Evolutionary conservation across 139 green algal species (phyloP).

Genomic region (Auxenochlorella pyrenoidosa): DNA sequence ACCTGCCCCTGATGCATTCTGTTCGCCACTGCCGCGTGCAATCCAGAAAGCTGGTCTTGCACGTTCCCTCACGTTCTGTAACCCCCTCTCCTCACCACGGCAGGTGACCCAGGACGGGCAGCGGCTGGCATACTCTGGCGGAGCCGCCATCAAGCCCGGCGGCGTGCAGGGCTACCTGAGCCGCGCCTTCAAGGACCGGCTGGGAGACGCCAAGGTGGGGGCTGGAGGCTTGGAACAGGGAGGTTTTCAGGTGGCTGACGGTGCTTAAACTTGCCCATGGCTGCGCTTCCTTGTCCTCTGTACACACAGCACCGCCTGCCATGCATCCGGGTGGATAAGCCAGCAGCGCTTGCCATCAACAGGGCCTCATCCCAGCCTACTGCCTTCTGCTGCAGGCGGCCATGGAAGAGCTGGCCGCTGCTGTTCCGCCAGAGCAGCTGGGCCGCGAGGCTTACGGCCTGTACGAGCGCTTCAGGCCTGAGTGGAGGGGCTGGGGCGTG

Average conservation of each 20-base stretch:
- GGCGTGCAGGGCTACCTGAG: slow-evolving; percentile 42
- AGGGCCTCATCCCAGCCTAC: neutral
- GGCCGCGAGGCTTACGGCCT: slow-evolving; percentile 44
- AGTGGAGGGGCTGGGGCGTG: slow-evolving; percentile 47
- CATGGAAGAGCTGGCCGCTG: slow-evolving; percentile 37
- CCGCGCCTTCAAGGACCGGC: slow-evolving; percentile 36
- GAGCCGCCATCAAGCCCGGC: slow-evolving; percentile 35
- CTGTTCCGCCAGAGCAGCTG: slow-evolving; percentile 31
- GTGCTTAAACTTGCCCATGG: too few relatives aligned
- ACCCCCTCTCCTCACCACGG: too few relatives aligned
- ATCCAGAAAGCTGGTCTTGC: neutral
- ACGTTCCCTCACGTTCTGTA: too few relatives aligned
- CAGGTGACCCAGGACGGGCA: too few relatives aligned
- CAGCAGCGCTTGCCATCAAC: too few relatives aligned
- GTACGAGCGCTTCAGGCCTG: slow-evolving; percentile 53
- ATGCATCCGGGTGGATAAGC: too few relatives aligned
- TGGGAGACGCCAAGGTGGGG: slow-evolving; percentile 30
- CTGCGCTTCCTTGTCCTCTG: too few relatives aligned
- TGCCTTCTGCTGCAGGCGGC: slow-evolving; percentile 27
- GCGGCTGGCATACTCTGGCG: slow-evolving; percentile 13
- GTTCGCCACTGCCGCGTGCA: too few relatives aligned
- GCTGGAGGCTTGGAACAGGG: neutral
- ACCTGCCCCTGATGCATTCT: too few relatives aligned
- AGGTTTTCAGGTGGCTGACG: too few relatives aligned
- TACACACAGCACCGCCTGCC: too few relatives aligned